phyloP scores from a whole-genome alignment of 2,329 filamentous ascomycete species.

The Cladosporium austrohemisphaericum region DNA sequence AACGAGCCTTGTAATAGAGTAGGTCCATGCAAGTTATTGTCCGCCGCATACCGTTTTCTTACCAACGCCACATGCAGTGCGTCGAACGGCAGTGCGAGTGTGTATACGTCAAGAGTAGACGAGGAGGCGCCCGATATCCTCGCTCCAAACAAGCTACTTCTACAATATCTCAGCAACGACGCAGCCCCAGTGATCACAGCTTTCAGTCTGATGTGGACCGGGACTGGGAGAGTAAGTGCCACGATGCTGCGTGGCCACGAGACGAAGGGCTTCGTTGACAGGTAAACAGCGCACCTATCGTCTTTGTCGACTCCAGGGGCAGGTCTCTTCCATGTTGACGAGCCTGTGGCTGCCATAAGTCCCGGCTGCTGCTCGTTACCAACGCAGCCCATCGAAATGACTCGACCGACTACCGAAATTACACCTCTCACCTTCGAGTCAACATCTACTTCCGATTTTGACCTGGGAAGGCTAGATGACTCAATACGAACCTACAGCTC shows the following conservation, averaged over 20 bases:
- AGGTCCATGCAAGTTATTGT: too few species aligned
- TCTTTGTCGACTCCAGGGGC: conserved; percentile 3
- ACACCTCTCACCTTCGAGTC: background rate
- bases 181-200: conserved; percentile 1
- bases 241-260: background rate
- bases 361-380: conserved; percentile 4
- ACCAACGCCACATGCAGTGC: too few species aligned
- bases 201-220: conserved; percentile 1
- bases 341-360: background rate
- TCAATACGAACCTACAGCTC: background rate
- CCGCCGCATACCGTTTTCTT: too few species aligned
- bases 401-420: background rate
- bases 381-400: background rate
- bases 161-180: background rate
- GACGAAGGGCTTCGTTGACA: background rate
- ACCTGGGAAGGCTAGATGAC: background rate
- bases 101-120: conserved; percentile 11
- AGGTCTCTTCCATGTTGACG: conserved; percentile 1
- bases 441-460: background rate
- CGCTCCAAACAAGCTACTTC: background rate
- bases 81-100: conserved; percentile 7
- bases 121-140: conserved; percentile 10
- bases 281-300: background rate
- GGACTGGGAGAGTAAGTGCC: conserved; percentile 4
- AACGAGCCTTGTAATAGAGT: conserved; percentile 11